Evolutionary conservation across 2,329 filamentous ascomycete genomes (phyloP).

Genomic region (Aspergillus japonicus): DNA sequence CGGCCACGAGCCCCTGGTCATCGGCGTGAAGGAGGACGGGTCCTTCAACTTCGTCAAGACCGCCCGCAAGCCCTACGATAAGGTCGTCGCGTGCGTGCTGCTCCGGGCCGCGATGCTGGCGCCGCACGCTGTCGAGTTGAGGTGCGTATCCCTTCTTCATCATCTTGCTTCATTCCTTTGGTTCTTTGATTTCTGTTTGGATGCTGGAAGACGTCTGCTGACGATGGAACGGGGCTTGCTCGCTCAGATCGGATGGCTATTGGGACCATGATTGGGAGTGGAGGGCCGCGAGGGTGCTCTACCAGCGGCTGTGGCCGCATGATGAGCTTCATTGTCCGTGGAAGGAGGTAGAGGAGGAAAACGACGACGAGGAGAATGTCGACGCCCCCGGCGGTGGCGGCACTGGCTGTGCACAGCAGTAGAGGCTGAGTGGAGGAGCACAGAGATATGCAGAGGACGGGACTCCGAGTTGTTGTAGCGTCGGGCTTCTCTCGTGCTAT

Average conservation of each 20-base stretch:
- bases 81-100: constrained; percentile 19
- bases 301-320: not conserved
- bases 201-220: too few species aligned
- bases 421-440: too few species aligned
- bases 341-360: not conserved
- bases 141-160: not conserved
- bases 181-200: too few species aligned
- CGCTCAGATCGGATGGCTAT: not conserved
- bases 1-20: constrained; percentile 9
- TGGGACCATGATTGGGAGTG: not conserved
- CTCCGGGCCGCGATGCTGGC: constrained; percentile 20
- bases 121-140: constrained; percentile 5
- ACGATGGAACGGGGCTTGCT: not conserved
- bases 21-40: not conserved
- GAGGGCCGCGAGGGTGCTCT: not conserved
- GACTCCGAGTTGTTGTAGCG: too few species aligned
- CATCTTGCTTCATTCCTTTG: too few species aligned
- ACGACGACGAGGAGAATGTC: not conserved
- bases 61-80: constrained; percentile 17
- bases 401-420: not conserved
- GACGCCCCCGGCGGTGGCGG: not conserved
- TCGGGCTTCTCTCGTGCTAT: too few species aligned
- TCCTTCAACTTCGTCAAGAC: constrained; percentile 16
- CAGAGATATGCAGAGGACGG: too few species aligned
- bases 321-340: not conserved